Conservation (phyloP, 257 asterid species). For the Solanum clarkiae region DNA sequence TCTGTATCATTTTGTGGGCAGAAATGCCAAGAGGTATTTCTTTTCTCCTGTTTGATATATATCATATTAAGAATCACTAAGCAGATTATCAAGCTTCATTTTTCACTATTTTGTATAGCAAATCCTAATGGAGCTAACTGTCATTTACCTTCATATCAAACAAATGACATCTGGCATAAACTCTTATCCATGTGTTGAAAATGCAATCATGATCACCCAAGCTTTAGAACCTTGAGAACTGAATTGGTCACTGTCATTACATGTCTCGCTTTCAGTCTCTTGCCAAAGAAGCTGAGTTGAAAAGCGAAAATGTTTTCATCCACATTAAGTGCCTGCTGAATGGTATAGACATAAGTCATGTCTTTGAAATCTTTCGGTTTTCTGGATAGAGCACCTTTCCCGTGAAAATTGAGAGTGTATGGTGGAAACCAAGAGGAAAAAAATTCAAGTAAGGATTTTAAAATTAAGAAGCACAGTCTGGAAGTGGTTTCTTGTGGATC, state of each 20-base stretch:
- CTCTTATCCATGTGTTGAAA: not conserved
- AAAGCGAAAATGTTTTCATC: not conserved
- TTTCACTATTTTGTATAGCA: not conserved
- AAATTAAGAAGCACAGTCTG: not conserved
- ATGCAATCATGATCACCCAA: not conserved
- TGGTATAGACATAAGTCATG: not conserved
- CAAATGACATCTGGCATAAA: not conserved
- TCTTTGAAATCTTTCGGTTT: not conserved
- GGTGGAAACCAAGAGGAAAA: not conserved
- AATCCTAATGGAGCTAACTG: not conserved
- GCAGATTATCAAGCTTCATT: not conserved
- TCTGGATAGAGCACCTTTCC: not conserved
- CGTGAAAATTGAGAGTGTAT: not conserved
- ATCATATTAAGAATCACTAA: not conserved
- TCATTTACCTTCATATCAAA: not conserved
- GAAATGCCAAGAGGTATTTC: constrained; percentile 78
- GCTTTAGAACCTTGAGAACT: not conserved
- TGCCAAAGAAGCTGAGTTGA: not conserved
- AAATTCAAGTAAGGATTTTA: not conserved
- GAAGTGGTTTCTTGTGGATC: not conserved
- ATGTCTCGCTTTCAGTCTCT: not conserved
- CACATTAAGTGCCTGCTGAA: not conserved
- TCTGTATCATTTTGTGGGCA: constrained; percentile 48
- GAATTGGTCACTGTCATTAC: not conserved
- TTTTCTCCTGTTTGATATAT: not conserved